Base-by-base conservation (phyloP, 371 early-diverging fungal species). In the Apophysomyces ossiformis region DNA sequence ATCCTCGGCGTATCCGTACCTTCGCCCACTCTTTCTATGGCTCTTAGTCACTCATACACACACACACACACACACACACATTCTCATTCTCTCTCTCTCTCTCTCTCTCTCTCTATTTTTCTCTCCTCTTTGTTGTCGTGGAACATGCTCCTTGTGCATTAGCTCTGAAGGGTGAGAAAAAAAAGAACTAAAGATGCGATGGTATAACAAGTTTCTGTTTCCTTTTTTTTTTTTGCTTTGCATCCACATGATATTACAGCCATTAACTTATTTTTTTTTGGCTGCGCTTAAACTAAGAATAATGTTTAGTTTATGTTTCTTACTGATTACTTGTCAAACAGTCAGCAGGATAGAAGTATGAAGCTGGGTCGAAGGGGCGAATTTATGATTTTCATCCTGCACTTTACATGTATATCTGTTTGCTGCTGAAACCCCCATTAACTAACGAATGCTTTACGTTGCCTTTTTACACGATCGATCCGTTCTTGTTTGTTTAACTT, bases 151-250 rank as follows among this genome's bases (percentile, higher is more conserved):
- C 46, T 16, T 45, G 46, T 18, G 46, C 46, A 45, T 45, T 45
- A 45, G 46, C 46, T 45, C 16, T 45, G 46, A 45, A 45, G 46
- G 46, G 46, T 45, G 46, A 45, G 46, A 45, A 45, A 45, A 45
- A 45, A 45, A 13, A 15, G 15, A 43, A 43, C 1, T 6, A 45
- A 45, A 45, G n/a, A 16, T 13, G 46, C 11, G 16, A 45, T 18
- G 46, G 46, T 45, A 45, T 18, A 18, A 45, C 46, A 45, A 45
- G 46, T 45, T 45, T 45, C 16, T 45, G 8, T 43, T 43, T 43
- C 15, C 3, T 43, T 43, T 43, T 43, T 43, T 43, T 43, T 43
- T 43, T 43, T 43, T 45, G 13, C 16, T 45, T 45, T 45, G 16
- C n/a, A 45, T 18, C n/a, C 46, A 45, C 46, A 45, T 45, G 46